phyloP scores from a whole-genome alignment of 1,139 yeast genomes.

The Yamadazyma oceani region DNA sequence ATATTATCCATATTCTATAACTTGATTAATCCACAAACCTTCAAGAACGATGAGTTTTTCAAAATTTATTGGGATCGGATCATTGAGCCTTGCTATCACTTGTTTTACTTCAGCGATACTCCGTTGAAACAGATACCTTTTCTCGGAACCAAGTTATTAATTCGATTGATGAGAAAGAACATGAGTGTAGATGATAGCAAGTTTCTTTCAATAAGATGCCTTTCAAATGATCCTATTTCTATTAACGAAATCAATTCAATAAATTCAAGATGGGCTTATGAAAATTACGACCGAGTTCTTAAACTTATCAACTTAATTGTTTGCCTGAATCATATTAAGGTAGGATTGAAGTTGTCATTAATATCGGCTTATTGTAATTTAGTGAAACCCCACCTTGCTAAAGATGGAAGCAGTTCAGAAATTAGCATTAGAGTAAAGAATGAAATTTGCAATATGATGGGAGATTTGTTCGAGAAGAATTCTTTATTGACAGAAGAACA shows the following conservation, averaged over 20 bases:
- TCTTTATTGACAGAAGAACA: constrained; percentile 18
- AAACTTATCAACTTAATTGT: constrained; percentile 26
- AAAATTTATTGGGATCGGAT: constrained; percentile 42
- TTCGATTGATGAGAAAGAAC: constrained; percentile 30
- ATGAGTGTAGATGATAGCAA: constrained; percentile 21
- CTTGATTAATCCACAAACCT: constrained; percentile 22
- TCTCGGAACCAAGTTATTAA: constrained; percentile 18
- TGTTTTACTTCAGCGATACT: constrained; percentile 34
- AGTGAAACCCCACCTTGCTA: constrained; percentile 3
- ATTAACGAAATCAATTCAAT: constrained; percentile 33
- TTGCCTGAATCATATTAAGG: constrained; percentile 22
- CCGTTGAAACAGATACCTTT: constrained; percentile 2
- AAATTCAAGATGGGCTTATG: constrained; percentile 35
- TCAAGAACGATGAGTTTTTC: constrained; percentile 23
- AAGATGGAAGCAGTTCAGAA: constrained; percentile 21
- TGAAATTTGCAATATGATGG: constrained; percentile 27
- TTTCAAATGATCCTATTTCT: constrained; percentile 32
- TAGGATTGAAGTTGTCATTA: constrained; percentile 25
- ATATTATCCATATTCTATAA: constrained; percentile 35
- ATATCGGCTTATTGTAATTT: constrained; percentile 5
- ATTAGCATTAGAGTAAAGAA: constrained; percentile 34
- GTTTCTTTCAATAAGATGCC: constrained; percentile 31
- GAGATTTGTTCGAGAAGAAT: constrained; percentile 21
- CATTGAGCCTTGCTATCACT: constrained; percentile 30
- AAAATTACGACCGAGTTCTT: constrained; percentile 32